Evolutionary conservation across 495 filamentous ascomycete species (phyloP).

Genomic region (Letharia columbiana): DNA sequence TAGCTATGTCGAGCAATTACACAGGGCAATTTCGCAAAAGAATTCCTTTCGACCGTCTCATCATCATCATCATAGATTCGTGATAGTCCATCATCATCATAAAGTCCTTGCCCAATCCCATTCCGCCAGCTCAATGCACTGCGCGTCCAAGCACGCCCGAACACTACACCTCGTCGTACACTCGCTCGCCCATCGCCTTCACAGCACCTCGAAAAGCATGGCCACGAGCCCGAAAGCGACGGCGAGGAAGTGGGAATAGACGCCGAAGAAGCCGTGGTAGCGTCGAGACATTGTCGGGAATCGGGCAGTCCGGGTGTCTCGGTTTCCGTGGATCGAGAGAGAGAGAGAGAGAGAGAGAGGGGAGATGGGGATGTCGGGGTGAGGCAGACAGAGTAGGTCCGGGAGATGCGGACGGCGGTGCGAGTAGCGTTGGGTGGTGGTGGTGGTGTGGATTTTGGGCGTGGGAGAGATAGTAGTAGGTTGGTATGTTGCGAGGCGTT

Average conservation of each 20-base stretch:
- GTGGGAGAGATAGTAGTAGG: background rate
- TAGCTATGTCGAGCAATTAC: too few species aligned
- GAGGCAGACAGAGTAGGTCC: too few species aligned
- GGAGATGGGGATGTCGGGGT: too few species aligned
- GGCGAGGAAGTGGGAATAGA: conserved; percentile 15
- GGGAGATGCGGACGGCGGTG: too few species aligned
- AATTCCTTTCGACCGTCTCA: too few species aligned
- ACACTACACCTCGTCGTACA: background rate
- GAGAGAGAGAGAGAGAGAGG: too few species aligned
- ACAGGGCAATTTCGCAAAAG: too few species aligned
- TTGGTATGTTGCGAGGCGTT: background rate
- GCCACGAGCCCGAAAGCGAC: conserved; percentile 9
- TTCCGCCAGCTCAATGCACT: too few species aligned
- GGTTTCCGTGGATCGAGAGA: background rate
- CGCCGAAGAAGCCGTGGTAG: conserved; percentile 19
- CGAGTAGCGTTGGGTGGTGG: too few species aligned
- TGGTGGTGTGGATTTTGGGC: background rate
- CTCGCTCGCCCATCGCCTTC: background rate
- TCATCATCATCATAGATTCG: background rate
- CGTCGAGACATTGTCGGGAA: conserved; percentile 12
- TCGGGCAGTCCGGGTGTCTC: too few species aligned
- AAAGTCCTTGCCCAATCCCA: background rate
- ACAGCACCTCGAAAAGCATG: conserved; percentile 6
- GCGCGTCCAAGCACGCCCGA: too few species aligned
- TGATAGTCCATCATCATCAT: background rate